phyloP scores from a whole-genome alignment of 768 basidiomycete genomes.

The Auriscalpium microsporum region DNA sequence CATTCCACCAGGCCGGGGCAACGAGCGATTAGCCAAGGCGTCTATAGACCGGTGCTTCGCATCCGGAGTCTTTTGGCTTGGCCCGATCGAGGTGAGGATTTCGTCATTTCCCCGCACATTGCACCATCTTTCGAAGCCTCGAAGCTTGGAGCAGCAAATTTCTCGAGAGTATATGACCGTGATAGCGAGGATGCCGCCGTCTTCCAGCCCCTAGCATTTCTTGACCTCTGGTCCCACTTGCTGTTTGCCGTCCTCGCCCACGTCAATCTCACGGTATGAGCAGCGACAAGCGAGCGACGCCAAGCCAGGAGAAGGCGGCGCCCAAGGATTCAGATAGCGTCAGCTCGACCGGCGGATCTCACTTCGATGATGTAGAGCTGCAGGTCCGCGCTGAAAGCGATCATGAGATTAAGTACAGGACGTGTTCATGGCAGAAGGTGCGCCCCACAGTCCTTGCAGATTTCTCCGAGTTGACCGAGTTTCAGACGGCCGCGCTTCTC shows the following conservation, averaged over 20 bases:
- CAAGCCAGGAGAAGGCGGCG: neutral
- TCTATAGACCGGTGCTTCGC: too few species aligned
- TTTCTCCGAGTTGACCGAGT: neutral
- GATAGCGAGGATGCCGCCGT: neutral
- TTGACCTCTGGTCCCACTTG: neutral
- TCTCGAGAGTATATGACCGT: neutral
- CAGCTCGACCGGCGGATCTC: neutral
- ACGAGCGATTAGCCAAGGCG: too few species aligned
- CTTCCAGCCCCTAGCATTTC: neutral
- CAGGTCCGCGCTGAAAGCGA: conserved; percentile 17
- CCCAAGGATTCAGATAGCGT: neutral
- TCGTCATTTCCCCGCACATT: neutral
- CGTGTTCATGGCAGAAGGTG: conserved; percentile 44
- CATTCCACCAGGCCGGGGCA: too few species aligned
- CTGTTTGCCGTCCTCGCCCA: neutral
- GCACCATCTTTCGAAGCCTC: neutral
- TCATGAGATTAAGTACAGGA: conserved; percentile 30
- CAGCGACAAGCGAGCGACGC: neutral
- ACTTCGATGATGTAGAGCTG: neutral
- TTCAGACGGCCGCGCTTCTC: conserved; percentile 34
- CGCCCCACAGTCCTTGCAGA: neutral
- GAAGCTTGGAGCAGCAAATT: neutral
- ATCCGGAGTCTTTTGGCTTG: too few species aligned
- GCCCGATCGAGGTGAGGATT: neutral
- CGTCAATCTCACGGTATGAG: too few species aligned